Evolutionary conservation across 1,284 basidiomycete genomes (phyloP).

Genomic region (Ganoderma lucidum): DNA sequence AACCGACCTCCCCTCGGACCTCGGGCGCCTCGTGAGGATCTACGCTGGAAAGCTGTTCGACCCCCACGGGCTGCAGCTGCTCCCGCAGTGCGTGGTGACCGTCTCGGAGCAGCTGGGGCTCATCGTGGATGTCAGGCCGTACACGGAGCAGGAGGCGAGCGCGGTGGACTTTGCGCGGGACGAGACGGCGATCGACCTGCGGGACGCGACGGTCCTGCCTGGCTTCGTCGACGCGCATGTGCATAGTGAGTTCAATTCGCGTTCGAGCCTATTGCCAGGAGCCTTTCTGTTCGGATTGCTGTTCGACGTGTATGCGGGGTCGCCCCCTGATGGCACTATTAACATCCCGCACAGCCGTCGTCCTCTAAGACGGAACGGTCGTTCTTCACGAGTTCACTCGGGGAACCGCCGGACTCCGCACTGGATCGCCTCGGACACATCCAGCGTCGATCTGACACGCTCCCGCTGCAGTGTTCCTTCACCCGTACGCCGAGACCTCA

Average conservation of each 20-base stretch:
- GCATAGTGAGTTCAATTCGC: constrained; percentile 54
- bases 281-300: neutral
- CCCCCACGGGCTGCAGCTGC: constrained; percentile 44
- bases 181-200: constrained; percentile 51
- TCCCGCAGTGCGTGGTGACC: constrained; percentile 49
- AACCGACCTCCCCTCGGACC: neutral
- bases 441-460: constrained; percentile 26
- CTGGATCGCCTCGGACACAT: constrained; percentile 45
- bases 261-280: neutral
- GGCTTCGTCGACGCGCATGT: constrained; percentile 76
- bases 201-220: constrained; percentile 61
- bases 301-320: constrained; percentile 23
- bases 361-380: neutral
- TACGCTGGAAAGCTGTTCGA: constrained; percentile 54
- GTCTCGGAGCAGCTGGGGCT: constrained; percentile 39
- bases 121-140: constrained; percentile 28
- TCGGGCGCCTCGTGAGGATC: constrained; percentile 38
- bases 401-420: neutral
- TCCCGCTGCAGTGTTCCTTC: constrained; percentile 61
- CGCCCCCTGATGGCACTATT: constrained; percentile 1
- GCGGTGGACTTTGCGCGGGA: constrained; percentile 25
- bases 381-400: neutral
- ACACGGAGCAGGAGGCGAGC: constrained; percentile 13
- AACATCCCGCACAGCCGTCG: neutral
- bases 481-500: constrained; percentile 64